phyloP scores from a whole-genome alignment of 2,329 filamentous ascomycete genomes.

The Tothia fuscella region DNA sequence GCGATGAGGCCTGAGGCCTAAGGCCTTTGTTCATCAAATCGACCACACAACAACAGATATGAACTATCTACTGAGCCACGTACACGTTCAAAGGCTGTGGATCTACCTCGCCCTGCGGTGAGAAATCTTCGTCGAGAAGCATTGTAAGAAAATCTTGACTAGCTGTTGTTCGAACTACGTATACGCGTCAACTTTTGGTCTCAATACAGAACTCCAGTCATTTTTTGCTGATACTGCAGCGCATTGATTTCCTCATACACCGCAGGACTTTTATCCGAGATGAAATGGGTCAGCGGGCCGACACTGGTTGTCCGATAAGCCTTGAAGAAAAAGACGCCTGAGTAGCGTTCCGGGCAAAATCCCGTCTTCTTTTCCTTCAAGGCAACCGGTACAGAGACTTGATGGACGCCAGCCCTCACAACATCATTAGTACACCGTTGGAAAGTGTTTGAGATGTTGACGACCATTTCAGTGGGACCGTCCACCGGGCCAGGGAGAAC shows the following conservation, averaged over 20 bases:
- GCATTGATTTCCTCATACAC: background rate
- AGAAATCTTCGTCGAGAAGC: too few relatives aligned
- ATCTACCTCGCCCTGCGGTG: too few relatives aligned
- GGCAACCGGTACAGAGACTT: constrained; percentile 18
- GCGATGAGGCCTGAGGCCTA: too few relatives aligned
- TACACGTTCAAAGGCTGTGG: too few relatives aligned
- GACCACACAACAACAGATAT: too few relatives aligned
- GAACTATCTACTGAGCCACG: too few relatives aligned
- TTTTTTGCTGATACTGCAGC: background rate
- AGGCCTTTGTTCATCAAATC: too few relatives aligned
- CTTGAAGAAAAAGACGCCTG: background rate
- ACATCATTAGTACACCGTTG: constrained; percentile 28
- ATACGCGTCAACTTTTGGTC: too few relatives aligned
- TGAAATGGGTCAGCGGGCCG: background rate
- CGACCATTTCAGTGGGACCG: constrained; percentile 27
- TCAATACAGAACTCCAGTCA: background rate
- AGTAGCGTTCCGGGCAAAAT: background rate
- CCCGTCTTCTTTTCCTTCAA: background rate
- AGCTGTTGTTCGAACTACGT: too few relatives aligned
- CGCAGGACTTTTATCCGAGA: background rate
- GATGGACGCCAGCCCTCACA: constrained; percentile 25
- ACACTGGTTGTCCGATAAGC: background rate
- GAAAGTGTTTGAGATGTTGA: constrained; percentile 31
- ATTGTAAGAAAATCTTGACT: too few relatives aligned
- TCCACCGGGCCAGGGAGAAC: too few relatives aligned